Conservation (phyloP, 2,329 filamentous ascomycete genomes). For the Aureobasidium mangrovei region DNA sequence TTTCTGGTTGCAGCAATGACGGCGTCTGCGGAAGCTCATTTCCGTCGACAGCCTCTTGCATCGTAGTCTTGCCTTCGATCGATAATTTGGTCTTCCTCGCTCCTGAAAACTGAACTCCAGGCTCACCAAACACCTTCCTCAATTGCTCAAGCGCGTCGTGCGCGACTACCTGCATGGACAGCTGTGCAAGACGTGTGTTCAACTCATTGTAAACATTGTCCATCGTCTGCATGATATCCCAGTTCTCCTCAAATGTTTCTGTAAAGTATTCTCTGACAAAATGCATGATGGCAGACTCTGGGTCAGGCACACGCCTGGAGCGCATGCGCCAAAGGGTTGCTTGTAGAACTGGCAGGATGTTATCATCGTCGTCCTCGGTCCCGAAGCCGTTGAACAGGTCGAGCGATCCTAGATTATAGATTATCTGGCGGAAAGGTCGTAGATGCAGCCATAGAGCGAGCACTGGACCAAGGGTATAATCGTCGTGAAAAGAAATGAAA, state of each 20-base stretch:
- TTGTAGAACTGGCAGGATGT: neutral
- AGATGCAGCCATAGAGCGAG: slow-evolving; percentile 52
- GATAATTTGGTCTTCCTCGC: neutral
- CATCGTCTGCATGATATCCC: slow-evolving; percentile 48
- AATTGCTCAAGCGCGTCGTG: neutral
- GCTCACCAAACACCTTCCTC: neutral
- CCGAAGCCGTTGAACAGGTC: neutral
- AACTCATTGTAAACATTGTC: slow-evolving; percentile 33
- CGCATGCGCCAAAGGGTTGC: slow-evolving; percentile 10
- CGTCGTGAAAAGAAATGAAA: slow-evolving; percentile 20
- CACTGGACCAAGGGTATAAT: slow-evolving; percentile 31
- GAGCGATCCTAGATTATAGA: slow-evolving; percentile 35
- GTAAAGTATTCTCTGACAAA: neutral
- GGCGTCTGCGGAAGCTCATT: neutral
- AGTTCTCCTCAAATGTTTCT: neutral
- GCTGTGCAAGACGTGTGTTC: neutral
- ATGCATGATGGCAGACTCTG: no score
- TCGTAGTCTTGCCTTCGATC: slow-evolving; percentile 20
- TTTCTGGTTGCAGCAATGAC: neutral
- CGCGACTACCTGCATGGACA: no score
- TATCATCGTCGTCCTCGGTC: neutral
- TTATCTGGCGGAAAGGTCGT: slow-evolving; percentile 48
- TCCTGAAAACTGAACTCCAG: neutral
- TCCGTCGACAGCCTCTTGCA: slow-evolving; percentile 34
- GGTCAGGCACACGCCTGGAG: neutral